Base-by-base conservation (phyloP, 192 early-diverging fungal species). In the Entrophospora sp. region DNA sequence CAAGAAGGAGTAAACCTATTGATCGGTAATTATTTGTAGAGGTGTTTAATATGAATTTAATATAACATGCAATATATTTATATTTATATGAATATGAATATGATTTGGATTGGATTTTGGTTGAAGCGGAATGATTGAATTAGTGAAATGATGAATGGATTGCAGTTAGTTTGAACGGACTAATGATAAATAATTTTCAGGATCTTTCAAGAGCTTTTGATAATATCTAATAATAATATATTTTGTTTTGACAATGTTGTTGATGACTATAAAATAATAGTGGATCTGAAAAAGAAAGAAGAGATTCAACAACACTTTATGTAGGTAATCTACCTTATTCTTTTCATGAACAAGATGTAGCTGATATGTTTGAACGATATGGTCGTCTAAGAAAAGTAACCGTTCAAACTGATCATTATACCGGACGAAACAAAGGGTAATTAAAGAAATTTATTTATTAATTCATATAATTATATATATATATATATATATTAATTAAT, bases 391-490 rank as follows among this genome's bases (percentile, higher is more conserved):
- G 62, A 37, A 77, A 76, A 62, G 77, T 89, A 35, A 86, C 87
- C 35, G 83, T 91, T 38, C 89, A 87, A n/a, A 53, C 82, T 63
- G 90, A 91, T 62, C 76, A 84, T 35, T 78, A 74, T 67, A 91
- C 89, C 43, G 77, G 79, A 20, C 77, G 81, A n/a, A 91, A 91
- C 77, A 91, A 91, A 69, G 90, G 90, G 87, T 89, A 77, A 70
- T 49, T 44, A 25, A 16, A 42, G 48, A 32, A 38, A 22, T 28
- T 36, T 44, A 24, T 60, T 46, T 32, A 28, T 44, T 42, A 10
- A 38, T 24, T 24, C 34, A 36, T 31, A 31, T 46, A 14, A 20
- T 22, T 35, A 46, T 48, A 35, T 6, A 44, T 38, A 49, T 28
- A 45, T 31, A 61, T 59, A 9, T 57, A 36, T 35, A 36, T 20